phyloP scores from a whole-genome alignment of 768 basidiomycete genomes.

The Termitomyces sp. region DNA sequence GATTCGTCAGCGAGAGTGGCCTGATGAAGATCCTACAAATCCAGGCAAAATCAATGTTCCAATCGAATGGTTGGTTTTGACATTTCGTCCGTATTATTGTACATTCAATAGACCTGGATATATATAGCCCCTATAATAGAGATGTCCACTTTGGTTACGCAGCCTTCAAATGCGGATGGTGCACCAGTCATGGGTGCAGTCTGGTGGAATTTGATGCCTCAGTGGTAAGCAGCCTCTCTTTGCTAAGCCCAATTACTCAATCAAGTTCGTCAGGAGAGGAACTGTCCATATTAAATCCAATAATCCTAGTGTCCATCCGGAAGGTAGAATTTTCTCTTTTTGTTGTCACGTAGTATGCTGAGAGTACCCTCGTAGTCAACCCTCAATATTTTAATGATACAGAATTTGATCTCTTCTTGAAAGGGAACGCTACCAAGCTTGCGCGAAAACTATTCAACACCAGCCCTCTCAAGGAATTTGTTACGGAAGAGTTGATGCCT shows the following conservation, averaged over 20 bases:
- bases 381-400: slow-evolving; percentile 5
- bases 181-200: background rate
- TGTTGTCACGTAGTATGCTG: background rate
- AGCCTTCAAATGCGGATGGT: background rate
- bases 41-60: slow-evolving; percentile 9
- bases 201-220: slow-evolving; percentile 13
- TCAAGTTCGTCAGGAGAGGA: slow-evolving; percentile 1
- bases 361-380: background rate
- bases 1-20: slow-evolving; percentile 7
- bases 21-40: slow-evolving; percentile 6
- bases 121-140: slow-evolving; percentile 12
- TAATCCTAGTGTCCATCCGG: slow-evolving; percentile 10
- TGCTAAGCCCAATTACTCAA: background rate
- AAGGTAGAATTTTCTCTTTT: background rate
- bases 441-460: slow-evolving; percentile 8
- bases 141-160: background rate
- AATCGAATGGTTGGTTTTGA: background rate
- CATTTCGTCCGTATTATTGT: too few species aligned
- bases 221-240: slow-evolving; percentile 1
- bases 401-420: slow-evolving; percentile 5
- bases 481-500: slow-evolving; percentile 2
- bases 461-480: background rate
- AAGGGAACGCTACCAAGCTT: slow-evolving; percentile 9
- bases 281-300: slow-evolving; percentile 5
- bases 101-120: background rate